These are phyloP conservation scores for Plasmodium ovale DNA, from an alignment of 169 alveolate genomes.

Conservation along the genomic window DNA sequence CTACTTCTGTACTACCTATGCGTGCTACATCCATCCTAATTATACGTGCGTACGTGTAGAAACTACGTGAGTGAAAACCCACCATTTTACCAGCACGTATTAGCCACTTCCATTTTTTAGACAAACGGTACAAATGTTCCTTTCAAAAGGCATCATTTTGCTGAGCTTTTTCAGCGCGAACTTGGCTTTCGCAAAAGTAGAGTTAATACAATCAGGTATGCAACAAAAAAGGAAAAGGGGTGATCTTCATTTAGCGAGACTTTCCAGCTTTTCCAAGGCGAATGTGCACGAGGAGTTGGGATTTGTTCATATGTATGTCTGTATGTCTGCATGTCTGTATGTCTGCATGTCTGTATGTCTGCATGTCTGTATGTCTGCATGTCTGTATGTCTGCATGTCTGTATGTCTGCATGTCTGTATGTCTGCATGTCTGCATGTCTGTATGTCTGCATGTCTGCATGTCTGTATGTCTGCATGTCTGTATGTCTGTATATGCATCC, in stretches of 20 bases:
- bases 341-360: not conserved
- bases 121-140: too few relatives aligned
- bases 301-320: not conserved
- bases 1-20: too few relatives aligned
- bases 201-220: constrained; percentile 49
- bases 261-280: too few relatives aligned
- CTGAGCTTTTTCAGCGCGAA: not conserved
- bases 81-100: not conserved
- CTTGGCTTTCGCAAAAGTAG: constrained; percentile 13
- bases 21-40: too few relatives aligned
- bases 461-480: not conserved
- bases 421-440: not conserved
- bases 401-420: not conserved
- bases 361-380: not conserved
- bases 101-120: not conserved
- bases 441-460: not conserved
- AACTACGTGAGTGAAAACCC: too few relatives aligned
- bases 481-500: too few relatives aligned
- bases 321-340: not conserved
- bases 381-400: not conserved
- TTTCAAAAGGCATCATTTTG: not conserved
- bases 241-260: too few relatives aligned
- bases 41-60: too few relatives aligned
- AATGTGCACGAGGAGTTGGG: too few relatives aligned
- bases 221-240: not conserved